Percentiles rank a stretch among this genome's conserved stretches.
Evolutionary conservation across 2,329 filamentous ascomycete species (phyloP).

Genomic region (Aspergillus chevalieri): DNA sequence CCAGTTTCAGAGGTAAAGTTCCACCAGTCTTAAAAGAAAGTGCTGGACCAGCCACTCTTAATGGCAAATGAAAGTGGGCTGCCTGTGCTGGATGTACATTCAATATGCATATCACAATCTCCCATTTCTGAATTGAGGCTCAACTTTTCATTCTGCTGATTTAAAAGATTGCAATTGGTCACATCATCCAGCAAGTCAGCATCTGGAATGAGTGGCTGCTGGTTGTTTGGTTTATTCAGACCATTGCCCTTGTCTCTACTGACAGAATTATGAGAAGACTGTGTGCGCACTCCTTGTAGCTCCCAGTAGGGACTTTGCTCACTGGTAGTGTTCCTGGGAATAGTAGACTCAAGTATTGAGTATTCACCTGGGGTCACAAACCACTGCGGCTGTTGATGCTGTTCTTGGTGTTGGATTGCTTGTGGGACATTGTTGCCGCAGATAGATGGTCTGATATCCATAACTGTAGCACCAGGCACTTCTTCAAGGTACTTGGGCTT

Average conservation of each 20-base stretch:
- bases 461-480: neutral
- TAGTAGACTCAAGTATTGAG: neutral
- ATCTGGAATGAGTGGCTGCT: neutral
- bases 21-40: neutral
- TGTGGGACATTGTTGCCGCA: neutral
- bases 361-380: neutral
- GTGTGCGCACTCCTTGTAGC: neutral
- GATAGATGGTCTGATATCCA: neutral
- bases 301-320: neutral
- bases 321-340: neutral
- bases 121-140: neutral
- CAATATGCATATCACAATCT: neutral
- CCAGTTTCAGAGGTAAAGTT: too few species aligned
- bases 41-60: neutral
- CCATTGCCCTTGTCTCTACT: neutral
- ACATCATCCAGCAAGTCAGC: neutral
- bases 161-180: neutral
- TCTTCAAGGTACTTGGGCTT: slow-evolving; percentile 2
- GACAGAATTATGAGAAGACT: neutral
- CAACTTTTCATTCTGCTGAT: neutral
- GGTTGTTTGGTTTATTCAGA: neutral
- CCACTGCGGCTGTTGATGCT: neutral
- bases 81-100: neutral
- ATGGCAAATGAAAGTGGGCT: neutral
- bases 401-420: neutral